Evolutionary conservation across 192 early-diverging fungal genomes (phyloP), one percentile per base, ranked within the genome.

Genomic region (Physocladia obscura): DNA sequence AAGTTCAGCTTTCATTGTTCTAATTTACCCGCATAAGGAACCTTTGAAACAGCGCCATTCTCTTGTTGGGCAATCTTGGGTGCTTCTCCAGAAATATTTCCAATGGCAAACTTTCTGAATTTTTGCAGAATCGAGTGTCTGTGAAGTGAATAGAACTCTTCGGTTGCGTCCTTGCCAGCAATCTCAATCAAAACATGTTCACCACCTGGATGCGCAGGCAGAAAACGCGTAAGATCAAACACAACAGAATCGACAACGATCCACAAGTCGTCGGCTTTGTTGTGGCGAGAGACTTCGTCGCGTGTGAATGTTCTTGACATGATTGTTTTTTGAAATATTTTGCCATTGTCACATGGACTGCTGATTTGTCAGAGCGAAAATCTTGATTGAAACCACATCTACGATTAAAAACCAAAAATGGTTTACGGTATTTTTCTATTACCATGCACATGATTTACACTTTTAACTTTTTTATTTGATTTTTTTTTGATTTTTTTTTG

Each of bases 111-210:
- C 57, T 51, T 71, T 1, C 35, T 27, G 44, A 80, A 58, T 24
- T 56, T 47, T 22, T 24, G 34, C 30, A 67, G 35, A 6, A 57
- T 36, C 35, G 44, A 26, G 48, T 58, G 38, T 29, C 74, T 87
- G 78, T 94, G 92, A 81, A 94, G 93, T 65, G 88, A 79, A 74
- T 92, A 88, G 63, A 93, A 94, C 77, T 93, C 89, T 77, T 91
- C 90, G 24, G 89, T 80, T 30, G 92, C 92, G 75, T 94, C 92
- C 15, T 76, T 81, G 44, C 92, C 92, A 24, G 89, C 89, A 24
- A 86, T 85, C 30, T 71, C 86, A 29, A 90, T 67, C 29, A 91
- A 79, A 30, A 91, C 79, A 74, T 90, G 88, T 69, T 69, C 55
- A 6, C 64, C 73, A 5, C 72, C 75, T 8, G 75, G 74, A 57